These are phyloP conservation scores for Artemisia tridentata DNA, from an alignment of 129 eudicot genomes.

Conservation along the genomic window DNA sequence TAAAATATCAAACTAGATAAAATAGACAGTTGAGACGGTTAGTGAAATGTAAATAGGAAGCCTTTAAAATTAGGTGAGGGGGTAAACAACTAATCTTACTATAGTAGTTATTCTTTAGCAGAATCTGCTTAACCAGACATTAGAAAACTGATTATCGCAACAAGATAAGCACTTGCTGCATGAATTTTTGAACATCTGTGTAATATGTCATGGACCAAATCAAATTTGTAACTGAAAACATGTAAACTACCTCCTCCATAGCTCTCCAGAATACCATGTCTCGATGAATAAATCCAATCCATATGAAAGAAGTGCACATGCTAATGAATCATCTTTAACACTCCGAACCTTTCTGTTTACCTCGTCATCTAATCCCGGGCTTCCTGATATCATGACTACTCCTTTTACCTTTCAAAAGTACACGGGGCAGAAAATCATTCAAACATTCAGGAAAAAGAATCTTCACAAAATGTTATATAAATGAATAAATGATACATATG, in stretches of 20 bases:
- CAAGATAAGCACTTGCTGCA: background rate
- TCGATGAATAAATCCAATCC: constrained; percentile 62
- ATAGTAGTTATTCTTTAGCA: background rate
- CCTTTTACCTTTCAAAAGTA: constrained; percentile 50
- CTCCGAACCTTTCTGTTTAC: constrained; percentile 52
- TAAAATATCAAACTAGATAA: background rate
- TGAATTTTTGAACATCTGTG: background rate
- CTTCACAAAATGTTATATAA: background rate
- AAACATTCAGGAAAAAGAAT: background rate
- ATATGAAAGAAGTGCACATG: constrained; percentile 52
- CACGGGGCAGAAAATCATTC: background rate
- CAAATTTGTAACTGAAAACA: background rate
- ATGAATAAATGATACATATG: background rate
- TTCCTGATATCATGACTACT: constrained; percentile 80
- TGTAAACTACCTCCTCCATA: constrained; percentile 71
- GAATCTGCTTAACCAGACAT: background rate
- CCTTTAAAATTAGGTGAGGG: background rate
- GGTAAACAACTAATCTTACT: background rate
- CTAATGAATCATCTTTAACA: constrained; percentile 71
- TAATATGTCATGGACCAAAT: background rate
- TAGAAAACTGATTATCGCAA: background rate
- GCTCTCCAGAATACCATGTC: constrained; percentile 73
- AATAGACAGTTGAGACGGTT: background rate
- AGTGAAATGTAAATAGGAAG: background rate
- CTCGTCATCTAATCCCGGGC: constrained; percentile 76